Evolutionary conservation across 2,329 filamentous ascomycete genomes (phyloP), one percentile per base, ranked within the genome.

Genomic region (Scedosporium apiospermum): DNA sequence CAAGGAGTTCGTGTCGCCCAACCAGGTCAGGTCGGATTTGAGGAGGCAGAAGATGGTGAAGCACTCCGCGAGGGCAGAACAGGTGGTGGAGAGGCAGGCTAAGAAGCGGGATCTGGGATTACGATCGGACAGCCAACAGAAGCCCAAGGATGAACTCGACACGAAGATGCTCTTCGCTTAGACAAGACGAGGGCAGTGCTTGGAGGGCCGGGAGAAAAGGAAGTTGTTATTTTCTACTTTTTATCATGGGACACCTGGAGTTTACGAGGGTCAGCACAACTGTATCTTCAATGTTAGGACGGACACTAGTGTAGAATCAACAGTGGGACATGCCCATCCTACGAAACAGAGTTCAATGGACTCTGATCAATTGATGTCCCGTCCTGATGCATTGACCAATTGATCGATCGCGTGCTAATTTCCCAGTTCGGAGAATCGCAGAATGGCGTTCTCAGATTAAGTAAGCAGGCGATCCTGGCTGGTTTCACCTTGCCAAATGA

Each of bases 1-100:
- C 80, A 95, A 91, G 81, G 89, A 96, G 74, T 99, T 96, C 70
- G 90, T 99, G 62, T 95, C 89, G 68, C 95, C 95, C 9, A 99
- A 99, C 83, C 91, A 97, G 77, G 86, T 98, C 66, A 83, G 95
- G 67, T 82, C 91, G 49, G 95, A 98, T 66, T 75, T 96, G 68
- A 82, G 91, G 68, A 80, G 85, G 75, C 80, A 83, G 68, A 92
- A 91, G 80, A 91, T 93, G 0, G 83, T 85, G 58, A 86, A 86
- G 68, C 93, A 96, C 77, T 90, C 90, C 67, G 81, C 82, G 63
- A 83, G 95, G 65, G 85, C 87, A 34, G 92, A 96, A 71, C 86
- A 89, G 68, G 79, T 83, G 67, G 80, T 88, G 59, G 90, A 93
- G 71, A 83, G 87, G 66, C 79, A 88, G 70, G 83, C 86, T 63